Evolutionary conservation across 306 rosid genomes (phyloP).

Genomic region (Quercus agrifolia): DNA sequence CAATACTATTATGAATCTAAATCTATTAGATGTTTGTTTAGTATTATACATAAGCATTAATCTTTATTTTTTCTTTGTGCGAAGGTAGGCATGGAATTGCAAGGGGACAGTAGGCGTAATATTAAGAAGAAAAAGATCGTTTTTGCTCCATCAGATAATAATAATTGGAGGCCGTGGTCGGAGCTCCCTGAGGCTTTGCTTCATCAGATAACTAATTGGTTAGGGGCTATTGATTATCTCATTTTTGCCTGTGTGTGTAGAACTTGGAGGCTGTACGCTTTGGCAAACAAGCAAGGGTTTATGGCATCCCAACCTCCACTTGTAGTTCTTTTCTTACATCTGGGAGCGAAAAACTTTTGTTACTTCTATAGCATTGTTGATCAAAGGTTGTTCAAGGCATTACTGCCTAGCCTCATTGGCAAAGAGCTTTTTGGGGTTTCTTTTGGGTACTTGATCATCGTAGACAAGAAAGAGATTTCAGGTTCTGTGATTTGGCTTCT

Average conservation of each 20-base stretch:
- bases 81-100: neutral
- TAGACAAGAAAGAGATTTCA: neutral
- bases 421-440: neutral
- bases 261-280: neutral
- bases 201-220: too few relatives aligned
- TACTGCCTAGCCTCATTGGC: neutral
- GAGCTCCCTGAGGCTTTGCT: too few relatives aligned
- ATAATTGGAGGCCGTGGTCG: neutral
- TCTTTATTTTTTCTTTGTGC: neutral
- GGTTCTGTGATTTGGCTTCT: neutral
- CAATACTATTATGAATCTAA: too few relatives aligned
- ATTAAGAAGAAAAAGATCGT: neutral
- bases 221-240: neutral
- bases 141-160: neutral
- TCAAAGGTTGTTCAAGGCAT: neutral
- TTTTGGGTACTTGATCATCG: neutral
- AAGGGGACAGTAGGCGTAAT: neutral
- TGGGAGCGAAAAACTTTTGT: neutral
- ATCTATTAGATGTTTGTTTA: too few relatives aligned
- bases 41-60: too few relatives aligned
- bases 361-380: neutral
- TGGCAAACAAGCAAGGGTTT: neutral
- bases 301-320: neutral
- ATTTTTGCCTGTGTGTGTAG: neutral
- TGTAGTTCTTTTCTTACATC: neutral